Conservation (phyloP, 257 asterid species). For the Solanum habrochaites region DNA sequence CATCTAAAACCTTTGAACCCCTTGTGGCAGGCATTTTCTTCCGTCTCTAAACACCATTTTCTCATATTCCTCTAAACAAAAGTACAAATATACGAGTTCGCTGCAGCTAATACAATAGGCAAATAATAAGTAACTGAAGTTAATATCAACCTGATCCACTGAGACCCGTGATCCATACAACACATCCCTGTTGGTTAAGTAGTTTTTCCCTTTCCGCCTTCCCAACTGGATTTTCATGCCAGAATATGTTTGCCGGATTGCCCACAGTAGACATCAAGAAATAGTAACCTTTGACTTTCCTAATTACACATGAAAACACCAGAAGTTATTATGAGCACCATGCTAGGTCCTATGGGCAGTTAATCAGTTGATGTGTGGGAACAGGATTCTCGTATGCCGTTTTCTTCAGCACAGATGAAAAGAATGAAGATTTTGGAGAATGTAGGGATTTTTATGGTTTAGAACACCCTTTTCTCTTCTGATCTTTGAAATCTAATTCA, state of each 20-base stretch:
- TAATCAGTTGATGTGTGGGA: neutral
- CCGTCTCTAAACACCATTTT: neutral
- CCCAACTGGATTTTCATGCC: conserved; percentile 84
- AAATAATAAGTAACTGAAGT: neutral
- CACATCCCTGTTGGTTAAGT: conserved; percentile 84
- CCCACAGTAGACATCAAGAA: conserved; percentile 56
- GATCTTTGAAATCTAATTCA: neutral
- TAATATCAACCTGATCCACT: conserved; percentile 78
- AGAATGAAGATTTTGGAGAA: neutral
- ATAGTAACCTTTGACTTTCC: conserved; percentile 11
- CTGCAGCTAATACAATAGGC: neutral
- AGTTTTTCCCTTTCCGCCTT: conserved; percentile 71
- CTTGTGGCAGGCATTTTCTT: neutral
- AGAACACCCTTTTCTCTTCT: neutral
- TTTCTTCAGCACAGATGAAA: conserved; percentile 2
- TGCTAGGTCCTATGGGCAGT: neutral
- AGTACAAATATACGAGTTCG: neutral
- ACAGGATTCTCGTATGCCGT: neutral
- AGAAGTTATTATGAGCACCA: neutral
- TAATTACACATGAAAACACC: neutral
- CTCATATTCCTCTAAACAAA: neutral
- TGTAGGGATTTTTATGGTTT: neutral
- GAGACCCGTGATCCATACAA: conserved; percentile 96
- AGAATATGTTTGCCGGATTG: conserved; percentile 73
- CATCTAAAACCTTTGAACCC: neutral